A percentile compares a stretch with the other conserved stretches of the same genome.
These are phyloP conservation scores for Glycine latifolia DNA, from an alignment of 306 rosid genomes.

Conservation along the genomic window DNA sequence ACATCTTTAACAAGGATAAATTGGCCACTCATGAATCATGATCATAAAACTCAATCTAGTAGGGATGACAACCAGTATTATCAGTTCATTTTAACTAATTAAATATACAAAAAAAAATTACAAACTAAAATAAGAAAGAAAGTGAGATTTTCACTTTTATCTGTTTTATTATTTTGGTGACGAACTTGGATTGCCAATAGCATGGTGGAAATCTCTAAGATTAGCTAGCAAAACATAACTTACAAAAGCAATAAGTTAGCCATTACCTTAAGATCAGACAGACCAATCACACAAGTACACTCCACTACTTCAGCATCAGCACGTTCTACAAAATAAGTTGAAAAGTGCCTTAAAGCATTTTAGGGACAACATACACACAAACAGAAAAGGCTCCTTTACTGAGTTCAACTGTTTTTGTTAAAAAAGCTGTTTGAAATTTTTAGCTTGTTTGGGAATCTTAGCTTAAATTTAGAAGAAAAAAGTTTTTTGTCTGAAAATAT, in stretches of 20 bases:
- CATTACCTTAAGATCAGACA: conserved; percentile 5
- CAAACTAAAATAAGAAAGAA: neutral
- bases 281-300: conserved; percentile 27
- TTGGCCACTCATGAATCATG: too few species aligned
- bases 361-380: neutral
- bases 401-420: too few species aligned
- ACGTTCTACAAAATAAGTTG: conserved; percentile 1
- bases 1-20: too few species aligned
- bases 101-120: neutral
- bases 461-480: too few species aligned
- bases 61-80: too few species aligned
- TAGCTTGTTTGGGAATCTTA: too few species aligned
- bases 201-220: neutral
- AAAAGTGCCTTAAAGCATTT: conserved; percentile 1
- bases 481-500: too few species aligned
- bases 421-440: too few species aligned
- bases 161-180: neutral
- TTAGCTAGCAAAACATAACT: neutral
- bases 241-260: neutral
- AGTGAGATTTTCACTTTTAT: neutral
- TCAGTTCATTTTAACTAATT: too few species aligned
- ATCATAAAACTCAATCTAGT: too few species aligned
- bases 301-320: conserved; percentile 27
- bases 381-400: neutral
- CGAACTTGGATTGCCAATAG: neutral